A percentile compares a stretch with the other conserved stretches of the same genome.
phyloP scores from a whole-genome alignment of 129 eudicot species.

The Artemisia argyi region DNA sequence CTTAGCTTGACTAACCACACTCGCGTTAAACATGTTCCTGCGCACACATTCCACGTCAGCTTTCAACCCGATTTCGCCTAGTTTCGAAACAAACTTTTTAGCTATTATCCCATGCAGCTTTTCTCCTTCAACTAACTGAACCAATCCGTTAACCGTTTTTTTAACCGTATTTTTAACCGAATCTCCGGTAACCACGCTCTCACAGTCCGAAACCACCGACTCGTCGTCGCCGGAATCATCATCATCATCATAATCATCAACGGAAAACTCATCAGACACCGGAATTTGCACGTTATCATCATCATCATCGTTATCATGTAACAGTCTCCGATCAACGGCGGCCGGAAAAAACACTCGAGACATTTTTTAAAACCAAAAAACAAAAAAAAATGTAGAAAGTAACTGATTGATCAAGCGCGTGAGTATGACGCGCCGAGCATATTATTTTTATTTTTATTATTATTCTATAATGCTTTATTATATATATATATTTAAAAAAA shows the following conservation, averaged over 20 bases:
- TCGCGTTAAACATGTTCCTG: slow-evolving; percentile 33
- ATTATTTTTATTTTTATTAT: too few relatives aligned
- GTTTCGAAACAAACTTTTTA: slow-evolving; percentile 38
- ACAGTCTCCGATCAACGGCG: slow-evolving; percentile 20
- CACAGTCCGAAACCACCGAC: slow-evolving; percentile 61
- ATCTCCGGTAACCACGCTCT: slow-evolving; percentile 47
- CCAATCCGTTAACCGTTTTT: slow-evolving; percentile 24
- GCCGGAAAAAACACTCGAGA: slow-evolving; percentile 3
- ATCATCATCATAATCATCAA: background rate
- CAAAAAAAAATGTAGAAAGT: background rate
- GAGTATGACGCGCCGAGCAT: background rate
- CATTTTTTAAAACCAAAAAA: slow-evolving; percentile 19
- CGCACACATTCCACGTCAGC: slow-evolving; percentile 37
- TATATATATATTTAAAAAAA: too few relatives aligned
- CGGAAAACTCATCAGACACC: background rate
- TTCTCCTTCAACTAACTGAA: slow-evolving; percentile 34
- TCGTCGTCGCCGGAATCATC: slow-evolving; percentile 15
- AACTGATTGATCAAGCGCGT: background rate
- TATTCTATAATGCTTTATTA: too few relatives aligned
- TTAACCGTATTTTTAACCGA: background rate
- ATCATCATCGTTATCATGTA: slow-evolving; percentile 6
- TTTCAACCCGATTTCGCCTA: slow-evolving; percentile 30
- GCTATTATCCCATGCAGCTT: slow-evolving; percentile 32
- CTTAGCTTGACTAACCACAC: slow-evolving; percentile 37
- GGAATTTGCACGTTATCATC: slow-evolving; percentile 1